phyloP scores from a whole-genome alignment of 2,329 filamentous ascomycete genomes.

The Fusarium sp. region DNA sequence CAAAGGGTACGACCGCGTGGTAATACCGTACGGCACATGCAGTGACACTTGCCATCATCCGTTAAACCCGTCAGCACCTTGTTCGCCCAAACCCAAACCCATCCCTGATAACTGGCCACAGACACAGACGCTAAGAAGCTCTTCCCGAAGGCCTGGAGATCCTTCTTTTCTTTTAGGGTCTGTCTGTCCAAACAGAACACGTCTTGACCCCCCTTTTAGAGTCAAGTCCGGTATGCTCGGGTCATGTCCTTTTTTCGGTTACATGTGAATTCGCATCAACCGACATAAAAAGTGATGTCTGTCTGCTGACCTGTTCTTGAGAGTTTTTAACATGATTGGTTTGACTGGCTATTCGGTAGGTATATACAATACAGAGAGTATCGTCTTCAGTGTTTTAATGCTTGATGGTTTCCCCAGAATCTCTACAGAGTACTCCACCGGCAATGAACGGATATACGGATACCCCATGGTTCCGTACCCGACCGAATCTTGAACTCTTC shows the following conservation, averaged over 20 bases:
- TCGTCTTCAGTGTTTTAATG: not conserved
- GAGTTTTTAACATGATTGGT: not conserved
- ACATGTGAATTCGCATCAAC: conserved; percentile 41
- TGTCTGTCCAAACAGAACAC: conserved; percentile 19
- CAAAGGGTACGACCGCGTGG: not conserved
- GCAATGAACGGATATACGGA: not conserved
- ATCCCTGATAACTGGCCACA: not conserved
- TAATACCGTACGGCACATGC: conserved; percentile 17
- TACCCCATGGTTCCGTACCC: not conserved
- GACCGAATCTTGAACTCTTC: not conserved
- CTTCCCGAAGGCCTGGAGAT: conserved; percentile 20
- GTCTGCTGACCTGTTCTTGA: conserved; percentile 9
- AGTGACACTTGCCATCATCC: conserved; percentile 6
- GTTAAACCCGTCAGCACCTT: conserved; percentile 30
- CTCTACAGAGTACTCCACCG: not conserved
- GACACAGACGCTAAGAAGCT: conserved; percentile 9
- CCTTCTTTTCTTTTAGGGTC: conserved; percentile 1
- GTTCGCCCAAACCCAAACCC: conserved; percentile 9
- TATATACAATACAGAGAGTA: not conserved
- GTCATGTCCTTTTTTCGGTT: conserved; percentile 35
- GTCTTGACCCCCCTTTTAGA: not conserved
- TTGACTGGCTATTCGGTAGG: not conserved
- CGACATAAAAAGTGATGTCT: not conserved
- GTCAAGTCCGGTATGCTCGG: conserved; percentile 10
- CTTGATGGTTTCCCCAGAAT: conserved; percentile 3